These are phyloP conservation scores for Dothistroma pini DNA, from an alignment of 2,329 filamentous ascomycete species.

Conservation along the genomic window DNA sequence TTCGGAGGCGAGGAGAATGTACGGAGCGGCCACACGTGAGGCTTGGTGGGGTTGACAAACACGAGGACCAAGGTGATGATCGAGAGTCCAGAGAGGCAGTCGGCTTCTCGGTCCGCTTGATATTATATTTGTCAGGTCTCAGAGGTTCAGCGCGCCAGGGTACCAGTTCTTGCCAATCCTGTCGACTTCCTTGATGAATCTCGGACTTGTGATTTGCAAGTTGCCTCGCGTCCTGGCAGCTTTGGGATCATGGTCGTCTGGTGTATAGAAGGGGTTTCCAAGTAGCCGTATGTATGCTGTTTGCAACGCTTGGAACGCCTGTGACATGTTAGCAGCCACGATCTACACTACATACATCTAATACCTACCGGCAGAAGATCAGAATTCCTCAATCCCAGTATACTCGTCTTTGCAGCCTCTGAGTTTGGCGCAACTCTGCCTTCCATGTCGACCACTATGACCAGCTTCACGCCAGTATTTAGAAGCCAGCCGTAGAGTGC, in stretches of 20 bases:
- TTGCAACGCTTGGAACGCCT: conserved; percentile 88
- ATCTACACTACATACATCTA: neutral
- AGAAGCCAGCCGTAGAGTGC: conserved; percentile 96
- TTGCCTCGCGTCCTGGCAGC: conserved; percentile 44
- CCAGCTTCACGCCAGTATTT: conserved; percentile 88
- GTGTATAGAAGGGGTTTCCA: conserved; percentile 92
- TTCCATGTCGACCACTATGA: conserved; percentile 87
- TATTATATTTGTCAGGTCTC: neutral
- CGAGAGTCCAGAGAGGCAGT: too few relatives aligned
- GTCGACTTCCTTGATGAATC: conserved; percentile 77
- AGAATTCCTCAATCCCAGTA: conserved; percentile 72
- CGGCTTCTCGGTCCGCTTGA: too few relatives aligned
- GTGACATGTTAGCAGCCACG: neutral
- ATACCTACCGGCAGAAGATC: conserved; percentile 73
- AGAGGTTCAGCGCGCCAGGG: conserved; percentile 52
- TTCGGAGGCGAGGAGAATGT: too few relatives aligned
- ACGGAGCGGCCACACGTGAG: too few relatives aligned
- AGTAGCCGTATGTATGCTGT: conserved; percentile 84
- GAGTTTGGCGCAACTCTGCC: conserved; percentile 54
- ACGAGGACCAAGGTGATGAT: too few relatives aligned
- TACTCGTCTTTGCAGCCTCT: conserved; percentile 36
- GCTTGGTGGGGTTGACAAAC: too few relatives aligned
- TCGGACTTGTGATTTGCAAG: conserved; percentile 73
- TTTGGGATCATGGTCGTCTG: conserved; percentile 72
- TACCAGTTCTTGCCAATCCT: conserved; percentile 82